Conservation (phyloP, 1,284 basidiomycete species). For the Fomitiporia mediterranea region DNA sequence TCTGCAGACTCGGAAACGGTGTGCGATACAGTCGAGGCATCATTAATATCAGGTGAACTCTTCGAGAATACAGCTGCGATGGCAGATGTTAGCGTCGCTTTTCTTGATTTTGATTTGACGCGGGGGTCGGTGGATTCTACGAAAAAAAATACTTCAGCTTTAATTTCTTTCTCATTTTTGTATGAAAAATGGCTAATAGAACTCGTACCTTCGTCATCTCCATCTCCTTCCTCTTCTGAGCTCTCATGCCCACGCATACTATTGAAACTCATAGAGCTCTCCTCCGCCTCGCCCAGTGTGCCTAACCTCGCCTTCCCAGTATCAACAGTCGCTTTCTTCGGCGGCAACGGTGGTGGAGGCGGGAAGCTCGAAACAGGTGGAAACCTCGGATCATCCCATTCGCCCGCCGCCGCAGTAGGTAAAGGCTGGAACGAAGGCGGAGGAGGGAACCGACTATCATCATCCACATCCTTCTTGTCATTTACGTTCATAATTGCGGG, state of each 20-base stretch:
- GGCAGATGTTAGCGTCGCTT: conserved; percentile 25
- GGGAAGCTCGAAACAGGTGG: conserved; percentile 15
- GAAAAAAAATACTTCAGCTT: neutral
- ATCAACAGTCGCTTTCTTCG: neutral
- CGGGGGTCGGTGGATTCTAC: conserved; percentile 63
- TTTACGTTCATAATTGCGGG: too few species aligned
- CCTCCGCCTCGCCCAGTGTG: too few species aligned
- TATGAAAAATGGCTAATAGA: neutral
- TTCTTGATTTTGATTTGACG: conserved; percentile 37
- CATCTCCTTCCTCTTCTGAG: neutral
- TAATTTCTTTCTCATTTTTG: neutral
- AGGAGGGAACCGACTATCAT: conserved; percentile 3
- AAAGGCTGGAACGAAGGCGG: too few species aligned
- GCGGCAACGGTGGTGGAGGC: conserved; percentile 9
- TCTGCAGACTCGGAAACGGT: neutral
- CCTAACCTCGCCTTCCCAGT: neutral
- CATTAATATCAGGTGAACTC: conserved; percentile 6
- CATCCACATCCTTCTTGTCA: neutral
- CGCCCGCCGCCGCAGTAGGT: neutral
- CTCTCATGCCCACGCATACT: neutral
- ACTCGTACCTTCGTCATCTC: conserved; percentile 34
- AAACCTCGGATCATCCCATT: too few species aligned
- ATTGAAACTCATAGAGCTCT: too few species aligned
- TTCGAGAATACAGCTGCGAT: conserved; percentile 8
- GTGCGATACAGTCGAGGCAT: conserved; percentile 1